Evolutionary conservation across 257 asterid genomes (phyloP).

Genomic region (Misopates orontium): DNA sequence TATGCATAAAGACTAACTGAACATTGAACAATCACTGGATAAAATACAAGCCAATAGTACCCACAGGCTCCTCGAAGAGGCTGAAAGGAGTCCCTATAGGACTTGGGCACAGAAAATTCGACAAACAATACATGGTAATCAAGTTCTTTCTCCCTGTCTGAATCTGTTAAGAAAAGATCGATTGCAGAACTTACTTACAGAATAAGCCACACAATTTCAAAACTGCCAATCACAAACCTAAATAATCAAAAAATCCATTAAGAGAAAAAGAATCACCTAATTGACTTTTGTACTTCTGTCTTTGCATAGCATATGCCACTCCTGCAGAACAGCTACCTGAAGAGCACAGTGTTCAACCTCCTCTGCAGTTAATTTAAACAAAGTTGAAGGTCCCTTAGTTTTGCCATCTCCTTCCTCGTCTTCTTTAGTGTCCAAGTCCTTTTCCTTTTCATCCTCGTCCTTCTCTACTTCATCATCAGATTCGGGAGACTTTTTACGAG

Average conservation of each 20-base stretch:
- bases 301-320: slow-evolving; percentile 83
- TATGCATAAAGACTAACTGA: too few relatives aligned
- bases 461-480: slow-evolving; percentile 47
- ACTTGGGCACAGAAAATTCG: background rate
- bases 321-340: slow-evolving; percentile 77
- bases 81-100: background rate
- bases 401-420: slow-evolving; percentile 47
- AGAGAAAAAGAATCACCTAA: slow-evolving; percentile 20
- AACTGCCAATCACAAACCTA: background rate
- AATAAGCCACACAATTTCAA: background rate
- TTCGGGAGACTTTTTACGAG: slow-evolving; percentile 55
- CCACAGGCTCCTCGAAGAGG: background rate
- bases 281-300: slow-evolving; percentile 57
- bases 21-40: too few relatives aligned
- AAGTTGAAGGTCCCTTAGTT: slow-evolving; percentile 57
- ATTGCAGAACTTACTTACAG: background rate
- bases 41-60: too few relatives aligned
- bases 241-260: background rate
- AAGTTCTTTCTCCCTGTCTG: too few relatives aligned
- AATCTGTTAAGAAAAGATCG: too few relatives aligned
- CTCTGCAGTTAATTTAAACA: slow-evolving; percentile 69
- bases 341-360: slow-evolving; percentile 90
- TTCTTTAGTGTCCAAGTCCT: slow-evolving; percentile 28
- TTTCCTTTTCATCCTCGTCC: slow-evolving; percentile 38
- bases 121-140: background rate